phyloP scores from a whole-genome alignment of 305 asterid genomes.

The Withania somnifera region DNA sequence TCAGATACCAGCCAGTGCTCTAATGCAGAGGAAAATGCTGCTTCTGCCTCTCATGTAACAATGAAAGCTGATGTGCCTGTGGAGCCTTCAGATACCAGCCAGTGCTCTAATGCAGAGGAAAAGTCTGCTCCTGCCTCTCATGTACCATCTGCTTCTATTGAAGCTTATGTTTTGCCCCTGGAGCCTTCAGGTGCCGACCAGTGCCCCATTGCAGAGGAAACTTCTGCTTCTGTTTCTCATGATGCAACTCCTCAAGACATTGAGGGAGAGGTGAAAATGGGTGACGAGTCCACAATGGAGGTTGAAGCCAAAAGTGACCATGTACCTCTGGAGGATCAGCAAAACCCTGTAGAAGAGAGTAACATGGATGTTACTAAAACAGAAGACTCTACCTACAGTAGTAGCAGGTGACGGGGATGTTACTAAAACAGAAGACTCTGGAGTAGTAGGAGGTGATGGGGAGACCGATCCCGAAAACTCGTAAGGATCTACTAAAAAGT shows the following conservation, averaged over 20 bases:
- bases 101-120: background rate
- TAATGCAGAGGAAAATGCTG: background rate
- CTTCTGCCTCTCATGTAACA: too few species aligned
- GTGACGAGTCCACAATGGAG: background rate
- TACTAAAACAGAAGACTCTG: background rate
- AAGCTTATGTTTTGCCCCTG: background rate
- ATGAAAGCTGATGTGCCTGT: background rate
- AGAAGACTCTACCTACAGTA: background rate
- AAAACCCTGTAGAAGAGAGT: background rate
- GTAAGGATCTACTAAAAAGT: background rate
- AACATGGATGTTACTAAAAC: background rate
- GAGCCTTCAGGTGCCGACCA: background rate
- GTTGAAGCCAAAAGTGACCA: background rate
- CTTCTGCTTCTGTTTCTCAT: background rate
- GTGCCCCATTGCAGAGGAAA: background rate
- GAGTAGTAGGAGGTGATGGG: background rate
- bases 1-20: background rate
- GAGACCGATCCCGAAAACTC: background rate
- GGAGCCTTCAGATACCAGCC: background rate
- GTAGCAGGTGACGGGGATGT: background rate
- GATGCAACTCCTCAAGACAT: background rate
- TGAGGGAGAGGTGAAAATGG: background rate
- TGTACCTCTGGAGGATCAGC: background rate
- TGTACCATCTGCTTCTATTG: background rate
- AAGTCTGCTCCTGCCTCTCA: background rate